Percentiles rank a stretch among this genome's conserved stretches.
Conservation (phyloP, 176 grass and related monocot genomes). For the Cymbopogon citratus region DNA sequence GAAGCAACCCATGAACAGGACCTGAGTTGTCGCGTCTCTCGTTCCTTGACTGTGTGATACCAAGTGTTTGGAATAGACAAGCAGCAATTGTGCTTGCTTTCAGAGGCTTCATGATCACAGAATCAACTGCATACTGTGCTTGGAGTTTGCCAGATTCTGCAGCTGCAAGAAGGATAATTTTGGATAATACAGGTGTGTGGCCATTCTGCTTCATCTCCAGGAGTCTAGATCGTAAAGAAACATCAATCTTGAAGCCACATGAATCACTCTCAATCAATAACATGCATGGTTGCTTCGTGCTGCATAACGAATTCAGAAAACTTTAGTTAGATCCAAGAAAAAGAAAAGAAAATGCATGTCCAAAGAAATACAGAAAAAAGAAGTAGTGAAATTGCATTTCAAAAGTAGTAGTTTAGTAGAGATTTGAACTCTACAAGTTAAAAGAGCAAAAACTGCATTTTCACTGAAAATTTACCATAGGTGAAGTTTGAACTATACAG, state of each 20-base stretch:
- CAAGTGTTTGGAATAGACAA: conserved; percentile 78
- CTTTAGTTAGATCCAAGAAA: conserved; percentile 1
- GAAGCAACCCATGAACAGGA: conserved; percentile 60
- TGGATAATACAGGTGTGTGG: conserved; percentile 18
- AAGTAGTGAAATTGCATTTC: not conserved
- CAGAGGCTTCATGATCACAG: conserved; percentile 75
- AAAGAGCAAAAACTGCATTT: not conserved
- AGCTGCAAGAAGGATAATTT: conserved; percentile 66
- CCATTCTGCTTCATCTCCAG: conserved; percentile 48
- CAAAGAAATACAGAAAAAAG: not conserved
- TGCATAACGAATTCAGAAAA: conserved; percentile 31
- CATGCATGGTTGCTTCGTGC: conserved; percentile 42
- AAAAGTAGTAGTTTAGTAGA: not conserved
- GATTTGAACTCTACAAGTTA: not conserved
- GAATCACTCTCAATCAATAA: conserved; percentile 83
- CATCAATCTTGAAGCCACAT: conserved; percentile 43
- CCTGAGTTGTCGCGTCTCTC: conserved; percentile 39
- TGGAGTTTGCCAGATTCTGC: conserved; percentile 47
- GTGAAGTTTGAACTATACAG: not conserved
- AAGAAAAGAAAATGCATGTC: not conserved
- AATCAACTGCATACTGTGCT: conserved; percentile 48
- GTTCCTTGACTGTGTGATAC: conserved; percentile 51
- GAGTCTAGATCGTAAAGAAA: conserved; percentile 48
- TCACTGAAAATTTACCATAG: not conserved
- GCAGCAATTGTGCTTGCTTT: conserved; percentile 76